A percentile compares a stretch with the other conserved stretches of the same genome.
phyloP scores from a whole-genome alignment of 371 early-diverging fungal species.

The Mortierella sp. region DNA sequence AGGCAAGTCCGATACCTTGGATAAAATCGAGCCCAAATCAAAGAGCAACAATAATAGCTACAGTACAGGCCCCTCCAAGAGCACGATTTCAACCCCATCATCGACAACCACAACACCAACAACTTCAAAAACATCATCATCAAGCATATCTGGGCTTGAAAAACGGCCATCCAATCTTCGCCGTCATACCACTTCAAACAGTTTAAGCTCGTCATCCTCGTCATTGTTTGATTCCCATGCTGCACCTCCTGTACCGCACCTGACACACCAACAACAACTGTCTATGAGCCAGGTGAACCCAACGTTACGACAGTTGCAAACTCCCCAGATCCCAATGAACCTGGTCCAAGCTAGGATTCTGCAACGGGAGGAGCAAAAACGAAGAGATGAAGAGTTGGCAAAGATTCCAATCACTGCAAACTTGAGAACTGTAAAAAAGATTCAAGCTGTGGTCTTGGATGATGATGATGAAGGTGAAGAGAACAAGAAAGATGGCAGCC shows the following conservation, averaged over 20 bases:
- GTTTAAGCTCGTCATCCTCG: conserved; percentile 11
- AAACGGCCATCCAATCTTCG: conserved; percentile 29
- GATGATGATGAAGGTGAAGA: conserved; percentile 32
- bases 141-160: conserved; percentile 7
- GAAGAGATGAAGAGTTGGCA: conserved; percentile 44
- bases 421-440: conserved; percentile 52
- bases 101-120: conserved; percentile 8
- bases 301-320: conserved; percentile 48
- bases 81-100: background rate
- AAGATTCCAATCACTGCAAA: conserved; percentile 57
- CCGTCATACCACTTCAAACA: conserved; percentile 48
- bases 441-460: conserved; percentile 45
- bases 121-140: conserved; percentile 1
- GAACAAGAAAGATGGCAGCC: background rate
- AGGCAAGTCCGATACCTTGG: no score
- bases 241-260: conserved; percentile 17
- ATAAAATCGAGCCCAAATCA: background rate
- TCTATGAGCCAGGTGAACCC: conserved; percentile 39
- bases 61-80: background rate
- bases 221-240: conserved; percentile 4
- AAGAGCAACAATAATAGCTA: background rate
- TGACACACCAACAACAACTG: conserved; percentile 5
- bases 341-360: conserved; percentile 50
- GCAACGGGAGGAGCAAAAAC: conserved; percentile 50
- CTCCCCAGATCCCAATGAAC: conserved; percentile 50